Conservation (phyloP, 1,139 yeast genomes). For the Blastobotrys apis region DNA sequence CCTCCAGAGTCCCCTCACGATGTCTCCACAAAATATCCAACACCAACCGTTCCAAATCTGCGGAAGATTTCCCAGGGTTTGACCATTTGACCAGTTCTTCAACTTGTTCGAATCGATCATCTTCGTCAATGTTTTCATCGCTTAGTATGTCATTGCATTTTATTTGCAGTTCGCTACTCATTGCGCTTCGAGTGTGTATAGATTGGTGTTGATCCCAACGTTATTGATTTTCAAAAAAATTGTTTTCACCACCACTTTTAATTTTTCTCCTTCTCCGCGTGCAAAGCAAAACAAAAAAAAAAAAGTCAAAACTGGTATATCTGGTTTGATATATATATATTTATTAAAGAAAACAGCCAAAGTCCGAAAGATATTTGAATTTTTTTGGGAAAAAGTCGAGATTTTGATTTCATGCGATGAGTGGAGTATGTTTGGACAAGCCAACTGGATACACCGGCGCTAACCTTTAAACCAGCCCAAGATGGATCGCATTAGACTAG, state of each 20-base stretch:
- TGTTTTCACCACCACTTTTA: slow-evolving; percentile 2
- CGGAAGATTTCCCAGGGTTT: slow-evolving; percentile 18
- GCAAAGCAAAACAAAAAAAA: no score
- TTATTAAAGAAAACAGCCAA: no score
- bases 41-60: slow-evolving; percentile 33
- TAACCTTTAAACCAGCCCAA: slow-evolving; percentile 10
- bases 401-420: slow-evolving; percentile 2
- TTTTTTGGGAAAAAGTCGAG: no score
- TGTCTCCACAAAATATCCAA: slow-evolving; percentile 43
- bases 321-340: no score
- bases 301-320: no score
- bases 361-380: no score
- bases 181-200: not conserved
- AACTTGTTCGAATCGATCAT: slow-evolving; percentile 38
- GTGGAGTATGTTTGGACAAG: not conserved
- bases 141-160: slow-evolving; percentile 34
- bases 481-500: slow-evolving; percentile 43
- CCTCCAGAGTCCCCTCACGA: slow-evolving; percentile 20
- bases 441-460: no score
- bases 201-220: not conserved
- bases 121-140: slow-evolving; percentile 34
- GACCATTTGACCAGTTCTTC: slow-evolving; percentile 33
- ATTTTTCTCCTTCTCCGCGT: no score
- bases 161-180: slow-evolving; percentile 27
- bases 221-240: not conserved